Evolutionary conservation across 108 stramenopile genomes (phyloP), one percentile per base, ranked within the genome.

Genomic region (Fistulifera pelliculosa): DNA sequence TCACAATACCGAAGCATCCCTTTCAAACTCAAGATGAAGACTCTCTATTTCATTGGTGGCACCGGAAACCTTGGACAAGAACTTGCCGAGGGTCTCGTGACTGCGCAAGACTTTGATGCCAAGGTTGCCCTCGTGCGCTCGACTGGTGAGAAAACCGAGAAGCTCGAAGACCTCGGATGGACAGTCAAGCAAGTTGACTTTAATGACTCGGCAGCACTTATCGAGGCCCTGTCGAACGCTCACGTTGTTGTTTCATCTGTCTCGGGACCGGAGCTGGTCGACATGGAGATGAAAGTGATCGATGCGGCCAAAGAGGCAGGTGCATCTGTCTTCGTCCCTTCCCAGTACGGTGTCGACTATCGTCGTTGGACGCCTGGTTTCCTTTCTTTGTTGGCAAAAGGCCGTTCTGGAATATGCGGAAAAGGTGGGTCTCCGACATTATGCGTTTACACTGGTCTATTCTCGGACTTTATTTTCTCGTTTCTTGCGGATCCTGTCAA

Each of bases 271-370:
- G 56, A 63, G 27, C 10, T 58, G 56, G 27, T 58, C 12, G 21
- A 10, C 6, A 10, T 58, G 12, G 62, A 63, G 43, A 57, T 11
- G 7, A 45, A 15, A 12, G 10, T 63, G 5, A 45, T 63, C 14
- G n/a, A 58, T 15, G 62, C 62, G 4, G 41, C 56, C 40, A 63
- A 63, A 28, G 25, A 41, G 6, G 41, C 41, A 4, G 62, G 62
- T 12, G 62, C 38, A 15, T 44, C 62, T 3, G 26, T 63, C 25
- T 63, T 57, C 27, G 62, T 63, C 10, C 56, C 62, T 25, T 63
- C 62, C 13, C 56, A 63, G 56, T 63, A 58, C 58, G 62, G 62
- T 6, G n/a, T 56, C 18, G 62, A 63, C 28, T 27, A 45, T 58
- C 57, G 58, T 42, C 56, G 56, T 10, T 63, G n/a, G 62, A 35